Percentiles rank a stretch among this genome's conserved stretches.
Evolutionary conservation across 345 rosid species (phyloP).

Genomic region (Carallia pectinifolia): DNA sequence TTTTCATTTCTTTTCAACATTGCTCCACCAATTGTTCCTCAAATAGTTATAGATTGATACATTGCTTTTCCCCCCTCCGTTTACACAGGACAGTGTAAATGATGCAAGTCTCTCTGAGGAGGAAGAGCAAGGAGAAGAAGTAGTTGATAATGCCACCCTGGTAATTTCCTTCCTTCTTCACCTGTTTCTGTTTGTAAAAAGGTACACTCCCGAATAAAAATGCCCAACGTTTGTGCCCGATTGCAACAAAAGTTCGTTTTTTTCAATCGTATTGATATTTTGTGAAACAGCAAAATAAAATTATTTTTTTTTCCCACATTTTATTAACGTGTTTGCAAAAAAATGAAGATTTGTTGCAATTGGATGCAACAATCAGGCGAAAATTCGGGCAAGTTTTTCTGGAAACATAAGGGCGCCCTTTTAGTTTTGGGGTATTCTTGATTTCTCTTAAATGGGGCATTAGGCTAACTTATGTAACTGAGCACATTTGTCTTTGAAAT

Average conservation of each 20-base stretch:
- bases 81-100: conserved; percentile 30
- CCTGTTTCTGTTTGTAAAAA: not conserved
- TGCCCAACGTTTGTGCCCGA: no score
- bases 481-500: no score
- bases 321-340: no score
- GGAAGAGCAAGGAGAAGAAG: conserved; percentile 39
- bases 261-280: no score
- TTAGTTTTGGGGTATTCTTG: not conserved
- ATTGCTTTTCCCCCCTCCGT: not conserved
- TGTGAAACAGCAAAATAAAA: no score
- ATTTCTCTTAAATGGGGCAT: not conserved
- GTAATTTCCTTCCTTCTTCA: conserved; percentile 24
- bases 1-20: not conserved
- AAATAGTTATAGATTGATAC: not conserved
- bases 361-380: no score
- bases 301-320: no score
- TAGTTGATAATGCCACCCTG: conserved; percentile 44
- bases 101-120: conserved; percentile 19
- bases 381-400: no score
- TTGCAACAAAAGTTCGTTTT: no score
- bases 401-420: not conserved
- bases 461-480: not conserved
- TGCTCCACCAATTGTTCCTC: not conserved
- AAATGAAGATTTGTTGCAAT: no score
- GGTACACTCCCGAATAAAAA: no score